Conservation (phyloP, 2,329 filamentous ascomycete genomes). For the Hirsutella thompsonii region DNA sequence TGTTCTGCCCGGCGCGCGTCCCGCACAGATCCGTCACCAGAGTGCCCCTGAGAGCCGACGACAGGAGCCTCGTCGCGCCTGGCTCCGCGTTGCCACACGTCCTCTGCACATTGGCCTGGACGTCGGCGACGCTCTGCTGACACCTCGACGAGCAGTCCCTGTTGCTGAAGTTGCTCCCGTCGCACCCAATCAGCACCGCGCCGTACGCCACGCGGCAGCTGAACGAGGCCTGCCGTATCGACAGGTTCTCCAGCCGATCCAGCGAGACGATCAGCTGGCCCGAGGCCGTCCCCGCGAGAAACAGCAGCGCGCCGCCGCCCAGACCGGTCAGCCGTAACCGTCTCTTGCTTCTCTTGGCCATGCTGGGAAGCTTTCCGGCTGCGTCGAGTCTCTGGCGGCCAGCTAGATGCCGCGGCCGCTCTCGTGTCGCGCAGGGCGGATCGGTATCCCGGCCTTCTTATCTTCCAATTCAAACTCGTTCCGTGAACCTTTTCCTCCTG, state of each 20-base stretch:
- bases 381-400: too few species aligned
- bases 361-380: too few species aligned
- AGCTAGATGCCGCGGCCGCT: too few species aligned
- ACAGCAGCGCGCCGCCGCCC: slow-evolving; percentile 1
- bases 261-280: slow-evolving; percentile 15
- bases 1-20: neutral
- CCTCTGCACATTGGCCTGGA: slow-evolving; percentile 15
- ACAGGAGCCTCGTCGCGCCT: slow-evolving; percentile 19
- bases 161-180: slow-evolving; percentile 20
- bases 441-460: too few species aligned
- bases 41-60: slow-evolving; percentile 21
- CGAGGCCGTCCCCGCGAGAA: slow-evolving; percentile 12
- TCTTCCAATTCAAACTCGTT: too few species aligned
- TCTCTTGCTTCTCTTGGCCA: too few species aligned
- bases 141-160: slow-evolving; percentile 25
- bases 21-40: slow-evolving; percentile 24
- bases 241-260: slow-evolving; percentile 22
- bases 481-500: too few species aligned
- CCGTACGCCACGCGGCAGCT: slow-evolving; percentile 29
- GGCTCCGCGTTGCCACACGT: slow-evolving; percentile 13
- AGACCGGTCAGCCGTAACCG: too few species aligned
- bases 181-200: slow-evolving; percentile 24
- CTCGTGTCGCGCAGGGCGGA: too few species aligned
- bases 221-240: slow-evolving; percentile 22
- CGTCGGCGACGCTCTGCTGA: slow-evolving; percentile 13